Evolutionary conservation across 352 stramenopile species (phyloP).

Genomic region (Phytopythium montanum): DNA sequence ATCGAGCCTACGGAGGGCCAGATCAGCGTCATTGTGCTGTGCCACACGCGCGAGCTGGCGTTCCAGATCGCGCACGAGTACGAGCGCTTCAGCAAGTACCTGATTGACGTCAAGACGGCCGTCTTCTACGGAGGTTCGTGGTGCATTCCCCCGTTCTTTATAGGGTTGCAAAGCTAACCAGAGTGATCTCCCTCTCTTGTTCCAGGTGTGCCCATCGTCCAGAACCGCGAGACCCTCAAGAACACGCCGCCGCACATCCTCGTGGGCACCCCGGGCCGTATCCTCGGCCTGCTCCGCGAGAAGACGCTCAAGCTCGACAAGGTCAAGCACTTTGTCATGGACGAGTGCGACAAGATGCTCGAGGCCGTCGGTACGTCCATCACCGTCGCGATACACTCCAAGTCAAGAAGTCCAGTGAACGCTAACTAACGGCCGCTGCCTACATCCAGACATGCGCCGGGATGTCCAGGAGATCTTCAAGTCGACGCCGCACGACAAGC

Average conservation of each 20-base stretch:
- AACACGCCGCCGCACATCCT: conserved; percentile 96
- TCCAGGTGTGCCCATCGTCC: conserved; percentile 89
- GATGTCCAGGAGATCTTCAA: conserved; percentile 99
- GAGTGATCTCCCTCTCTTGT: conserved; percentile 2
- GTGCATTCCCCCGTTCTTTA: not conserved
- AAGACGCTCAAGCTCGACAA: conserved; percentile 98
- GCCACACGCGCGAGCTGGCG: conserved; percentile 99
- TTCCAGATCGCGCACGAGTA: conserved; percentile 99
- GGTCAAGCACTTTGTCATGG: conserved; percentile 99
- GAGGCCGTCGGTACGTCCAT: conserved; percentile 89
- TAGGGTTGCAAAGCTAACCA: not conserved
- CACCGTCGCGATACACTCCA: not conserved
- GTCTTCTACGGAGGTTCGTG: conserved; percentile 94
- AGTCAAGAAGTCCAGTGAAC: not conserved
- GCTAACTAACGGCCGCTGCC: not conserved
- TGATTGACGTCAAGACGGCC: conserved; percentile 94
- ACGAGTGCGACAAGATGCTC: conserved; percentile 99
- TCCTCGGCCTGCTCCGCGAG: conserved; percentile 86
- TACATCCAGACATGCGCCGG: conserved; percentile 93
- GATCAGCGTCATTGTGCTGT: conserved; percentile 97
- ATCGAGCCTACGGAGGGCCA: conserved; percentile 89
- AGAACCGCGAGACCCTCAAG: conserved; percentile 96
- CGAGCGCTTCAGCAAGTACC: conserved; percentile 99
- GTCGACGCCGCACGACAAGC: conserved; percentile 98
- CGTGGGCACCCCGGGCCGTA: conserved; percentile 97